A percentile compares a stretch with the other conserved stretches of the same genome.
Conservation (phyloP, 768 basidiomycete species). For the Brasilioporus rufonigricans region DNA sequence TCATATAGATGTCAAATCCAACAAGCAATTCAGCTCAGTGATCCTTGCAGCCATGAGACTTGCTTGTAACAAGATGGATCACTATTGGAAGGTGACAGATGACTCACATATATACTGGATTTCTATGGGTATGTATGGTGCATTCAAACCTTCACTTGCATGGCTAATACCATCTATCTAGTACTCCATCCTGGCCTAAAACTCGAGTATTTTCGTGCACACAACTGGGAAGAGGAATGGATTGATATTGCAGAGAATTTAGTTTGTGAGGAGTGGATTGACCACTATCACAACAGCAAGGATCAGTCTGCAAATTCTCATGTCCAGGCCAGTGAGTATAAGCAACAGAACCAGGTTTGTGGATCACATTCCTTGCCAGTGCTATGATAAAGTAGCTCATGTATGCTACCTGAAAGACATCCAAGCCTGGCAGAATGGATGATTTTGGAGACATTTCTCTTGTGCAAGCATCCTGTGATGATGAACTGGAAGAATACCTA, state of each 20-base stretch:
- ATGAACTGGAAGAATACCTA: neutral
- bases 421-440: neutral
- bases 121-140: neutral
- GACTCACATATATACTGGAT: neutral
- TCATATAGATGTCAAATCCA: neutral
- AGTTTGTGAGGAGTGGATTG: neutral
- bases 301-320: neutral
- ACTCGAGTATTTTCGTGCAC: neutral
- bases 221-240: neutral
- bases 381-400: too few species aligned
- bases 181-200: neutral
- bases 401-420: too few species aligned
- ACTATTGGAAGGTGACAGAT: slow-evolving; percentile 1
- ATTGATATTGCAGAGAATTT: neutral
- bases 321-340: too few species aligned
- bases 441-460: neutral
- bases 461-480: neutral
- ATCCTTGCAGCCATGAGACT: neutral
- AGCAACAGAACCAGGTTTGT: too few species aligned
- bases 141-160: neutral
- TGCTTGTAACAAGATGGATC: slow-evolving; percentile 1
- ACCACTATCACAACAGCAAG: neutral
- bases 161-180: neutral
- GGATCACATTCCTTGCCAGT: too few species aligned
- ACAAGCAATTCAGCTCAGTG: neutral